These are phyloP conservation scores for Exophiala spinifera DNA, from an alignment of 2,329 filamentous ascomycete species.

Conservation along the genomic window DNA sequence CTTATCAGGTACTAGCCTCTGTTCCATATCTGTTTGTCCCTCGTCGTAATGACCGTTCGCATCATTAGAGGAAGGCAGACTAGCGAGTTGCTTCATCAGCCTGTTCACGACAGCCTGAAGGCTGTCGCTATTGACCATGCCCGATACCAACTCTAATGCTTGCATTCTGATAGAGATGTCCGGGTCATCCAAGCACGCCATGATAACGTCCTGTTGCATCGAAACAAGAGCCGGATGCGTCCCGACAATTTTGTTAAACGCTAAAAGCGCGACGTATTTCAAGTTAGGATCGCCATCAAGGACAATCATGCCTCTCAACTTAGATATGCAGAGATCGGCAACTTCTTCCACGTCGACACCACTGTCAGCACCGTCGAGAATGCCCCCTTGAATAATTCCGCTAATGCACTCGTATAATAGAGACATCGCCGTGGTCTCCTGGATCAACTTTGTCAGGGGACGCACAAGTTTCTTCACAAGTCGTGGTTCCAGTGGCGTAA, in stretches of 20 bases:
- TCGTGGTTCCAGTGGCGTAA: constrained; percentile 88
- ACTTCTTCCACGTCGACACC: constrained; percentile 84
- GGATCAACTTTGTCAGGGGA: constrained; percentile 86
- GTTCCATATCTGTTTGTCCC: constrained; percentile 51
- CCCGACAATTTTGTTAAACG: constrained; percentile 89
- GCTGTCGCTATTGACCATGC: constrained; percentile 89
- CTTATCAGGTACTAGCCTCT: constrained; percentile 53
- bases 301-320: constrained; percentile 89
- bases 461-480: constrained; percentile 87
- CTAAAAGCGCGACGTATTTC: constrained; percentile 93
- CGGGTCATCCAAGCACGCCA: constrained; percentile 91
- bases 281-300: constrained; percentile 92
- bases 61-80: constrained; percentile 55
- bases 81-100: constrained; percentile 77
- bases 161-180: constrained; percentile 95
- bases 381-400: constrained; percentile 94
- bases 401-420: constrained; percentile 97
- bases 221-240: constrained; percentile 87
- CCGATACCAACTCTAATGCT: constrained; percentile 84
- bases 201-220: constrained; percentile 90
- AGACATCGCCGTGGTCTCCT: constrained; percentile 96
- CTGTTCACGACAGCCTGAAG: constrained; percentile 79
- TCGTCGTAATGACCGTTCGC: constrained; percentile 36
- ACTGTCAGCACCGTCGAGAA: constrained; percentile 77
- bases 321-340: constrained; percentile 85